phyloP scores from a whole-genome alignment of 306 rosid genomes.

The Mimosa pudica region DNA sequence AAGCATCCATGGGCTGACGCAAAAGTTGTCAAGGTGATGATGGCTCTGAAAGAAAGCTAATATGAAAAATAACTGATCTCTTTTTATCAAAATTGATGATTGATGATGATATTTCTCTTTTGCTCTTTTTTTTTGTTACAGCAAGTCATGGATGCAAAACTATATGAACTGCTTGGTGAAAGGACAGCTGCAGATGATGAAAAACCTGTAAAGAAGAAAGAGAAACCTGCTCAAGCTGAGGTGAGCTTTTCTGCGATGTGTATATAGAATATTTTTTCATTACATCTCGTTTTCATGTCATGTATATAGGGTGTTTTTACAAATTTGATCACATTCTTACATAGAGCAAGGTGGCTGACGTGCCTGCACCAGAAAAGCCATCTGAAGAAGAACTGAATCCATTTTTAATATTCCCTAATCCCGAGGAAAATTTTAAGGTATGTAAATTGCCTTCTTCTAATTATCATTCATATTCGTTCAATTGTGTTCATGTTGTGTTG shows the following conservation, averaged over 20 bases:
- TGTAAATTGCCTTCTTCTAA: constrained; percentile 17
- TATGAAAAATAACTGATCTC: constrained; percentile 13
- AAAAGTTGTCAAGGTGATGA: constrained; percentile 80
- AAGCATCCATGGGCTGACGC: constrained; percentile 96
- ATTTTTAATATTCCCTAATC: constrained; percentile 73
- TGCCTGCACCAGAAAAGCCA: constrained; percentile 61
- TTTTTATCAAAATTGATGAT: constrained; percentile 15
- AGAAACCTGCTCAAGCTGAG: constrained; percentile 88
- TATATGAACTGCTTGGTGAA: constrained; percentile 81
- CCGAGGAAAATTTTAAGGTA: constrained; percentile 88
- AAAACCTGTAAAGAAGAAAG: constrained; percentile 83
- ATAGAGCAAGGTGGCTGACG: constrained; percentile 60
- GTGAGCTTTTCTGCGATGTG: constrained; percentile 39
- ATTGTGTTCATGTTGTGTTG: constrained; percentile 19
- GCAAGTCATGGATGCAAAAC: constrained; percentile 74
- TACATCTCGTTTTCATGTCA: constrained; percentile 29
- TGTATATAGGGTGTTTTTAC: constrained; percentile 16
- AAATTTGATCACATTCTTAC: constrained; percentile 24
- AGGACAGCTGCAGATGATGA: constrained; percentile 89
- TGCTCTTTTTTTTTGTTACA: constrained; percentile 37
- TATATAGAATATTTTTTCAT: not conserved
- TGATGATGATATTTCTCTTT: not conserved
- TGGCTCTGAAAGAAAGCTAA: constrained; percentile 6
- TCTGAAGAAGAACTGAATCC: constrained; percentile 93
- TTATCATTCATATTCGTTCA: constrained; percentile 5